phyloP scores from a whole-genome alignment of 148 eudicot genomes.

The Dysphania ambrosioides region DNA sequence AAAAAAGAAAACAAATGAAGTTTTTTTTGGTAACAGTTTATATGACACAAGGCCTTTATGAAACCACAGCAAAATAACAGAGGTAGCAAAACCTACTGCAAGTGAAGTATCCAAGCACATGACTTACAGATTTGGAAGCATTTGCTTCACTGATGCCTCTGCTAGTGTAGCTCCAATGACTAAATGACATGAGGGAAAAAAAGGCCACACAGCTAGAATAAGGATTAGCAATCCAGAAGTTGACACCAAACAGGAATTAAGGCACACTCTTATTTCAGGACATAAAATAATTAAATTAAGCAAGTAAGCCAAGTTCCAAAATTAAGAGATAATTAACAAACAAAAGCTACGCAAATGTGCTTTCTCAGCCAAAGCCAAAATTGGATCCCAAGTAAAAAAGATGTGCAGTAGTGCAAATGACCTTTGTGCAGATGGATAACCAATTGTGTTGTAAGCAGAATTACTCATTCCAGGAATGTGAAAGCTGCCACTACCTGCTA shows the following conservation, averaged over 20 bases:
- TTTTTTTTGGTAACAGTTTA: not conserved
- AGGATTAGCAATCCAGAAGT: not conserved
- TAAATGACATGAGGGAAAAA: constrained; percentile 32
- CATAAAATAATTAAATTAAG: not conserved
- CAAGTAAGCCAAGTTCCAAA: not conserved
- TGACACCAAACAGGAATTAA: not conserved
- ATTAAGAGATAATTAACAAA: not conserved
- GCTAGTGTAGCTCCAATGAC: constrained; percentile 44
- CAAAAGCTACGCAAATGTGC: constrained; percentile 15
- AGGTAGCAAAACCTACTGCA: not conserved
- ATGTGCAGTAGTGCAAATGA: constrained; percentile 97
- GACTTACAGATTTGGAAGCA: constrained; percentile 37
- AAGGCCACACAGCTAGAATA: constrained; percentile 9
- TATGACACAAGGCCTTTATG: not conserved
- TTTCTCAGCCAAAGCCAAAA: constrained; percentile 16
- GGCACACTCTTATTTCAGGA: constrained; percentile 2
- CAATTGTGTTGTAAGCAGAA: constrained; percentile 92
- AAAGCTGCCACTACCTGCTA: constrained; percentile 97
- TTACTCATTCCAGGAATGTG: constrained; percentile 89
- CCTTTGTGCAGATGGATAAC: constrained; percentile 98
- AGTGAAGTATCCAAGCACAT: not conserved
- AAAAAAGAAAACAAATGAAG: not conserved
- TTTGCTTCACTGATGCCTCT: constrained; percentile 38
- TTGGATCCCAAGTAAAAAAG: constrained; percentile 31
- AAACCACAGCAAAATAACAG: not conserved